Base-by-base conservation (phyloP, 345 rosid genomes). In the Salix udensis region DNA sequence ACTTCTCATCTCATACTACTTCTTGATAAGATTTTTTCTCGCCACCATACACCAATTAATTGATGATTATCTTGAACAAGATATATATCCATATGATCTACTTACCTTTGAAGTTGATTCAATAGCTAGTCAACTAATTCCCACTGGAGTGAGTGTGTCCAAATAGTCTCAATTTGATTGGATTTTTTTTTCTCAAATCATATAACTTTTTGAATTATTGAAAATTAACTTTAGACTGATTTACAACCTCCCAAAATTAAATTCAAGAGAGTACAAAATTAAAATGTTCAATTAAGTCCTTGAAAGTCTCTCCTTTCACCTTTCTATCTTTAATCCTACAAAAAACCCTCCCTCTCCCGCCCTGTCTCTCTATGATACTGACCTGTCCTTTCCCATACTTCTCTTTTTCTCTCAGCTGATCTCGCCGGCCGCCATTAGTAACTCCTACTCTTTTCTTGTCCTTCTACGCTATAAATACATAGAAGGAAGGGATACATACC, bases 361-460 rank as follows among this genome's bases (percentile, higher is more conserved):
- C 67, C 79, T 42, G 68, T 65, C 53, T 24, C 24, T 30, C 15
- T 23, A 58, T 58, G 64, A 58, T 58, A 3, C 46, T 37, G 69
- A 50, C 69, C 71, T 23, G 70, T 73, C 40, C 14, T 55, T 58
- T 65, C 68, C 31, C 16, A 19, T 62, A 30, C 62, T 30, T 26
- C 23, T 70, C 65, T 1, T 65, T 76, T 55, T n/a, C 64, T 58
- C 28, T 0, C 64, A 1, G 28, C 64, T 62, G 70, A 64, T 70
- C n/a, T 46, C 69, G 61, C 55, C 72, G 60, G 85, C 82, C 82
- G 82, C 78, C 85, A 76, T 68, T 50, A 73, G 37, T 72, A 73
- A 30, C 26, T 7, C 65, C 67, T n/a, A 2, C 30, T 34, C 40
- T 12, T 53, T 73, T 66, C 65, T 74, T 77, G 69, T 70, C 69